Evolutionary conservation across 208 protist species (phyloP), one percentile per base, ranked within the genome.

Genomic region (Histomonas meleagridis): DNA sequence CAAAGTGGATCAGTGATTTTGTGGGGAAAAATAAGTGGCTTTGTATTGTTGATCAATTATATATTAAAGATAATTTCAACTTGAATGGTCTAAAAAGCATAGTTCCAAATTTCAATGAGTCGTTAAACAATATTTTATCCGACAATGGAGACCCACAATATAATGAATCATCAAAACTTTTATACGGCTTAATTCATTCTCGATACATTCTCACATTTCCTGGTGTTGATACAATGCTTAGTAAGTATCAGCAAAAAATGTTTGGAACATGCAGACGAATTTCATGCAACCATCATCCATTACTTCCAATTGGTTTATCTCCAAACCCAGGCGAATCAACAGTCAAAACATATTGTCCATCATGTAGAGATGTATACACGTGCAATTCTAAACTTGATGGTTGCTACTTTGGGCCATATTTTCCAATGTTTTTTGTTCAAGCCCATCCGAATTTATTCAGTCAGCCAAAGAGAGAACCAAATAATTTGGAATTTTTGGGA

Each of bases 1-100:
- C n/a, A n/a, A n/a, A 72, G 40, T 72, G 65, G 65, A 72, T 72
- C 32, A 72, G 40, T 32, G 65, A 72, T 5, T 72, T 72, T 32
- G 32, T 72, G 5, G 14, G 32, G 65, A 32, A 72, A 72, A 43
- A 26, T 43, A 32, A 86, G 26, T 86, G 76, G 76, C 16, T 86
- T 18, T 26, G 46, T 28, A n/a, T 55, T 26, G 46, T 86, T 10
- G 76, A 86, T 40, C 26, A 86, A 46, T 1, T 18, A 16, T 86
- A 86, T 55, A 51, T 86, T 14, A 51, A 55, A 7, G 76, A 86
- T 55, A 55, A 51, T 38, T 86, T 86, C 38, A 86, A 86, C 38
- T 55, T 55, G 14, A 57, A 46, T 28, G 76, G 76, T 38, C 7
- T 86, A 18, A 51, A 51, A n/a, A 32, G 16, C 9, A 55, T 55